Conservation (phyloP, 768 basidiomycete genomes). For the Pleurotus djamor region DNA sequence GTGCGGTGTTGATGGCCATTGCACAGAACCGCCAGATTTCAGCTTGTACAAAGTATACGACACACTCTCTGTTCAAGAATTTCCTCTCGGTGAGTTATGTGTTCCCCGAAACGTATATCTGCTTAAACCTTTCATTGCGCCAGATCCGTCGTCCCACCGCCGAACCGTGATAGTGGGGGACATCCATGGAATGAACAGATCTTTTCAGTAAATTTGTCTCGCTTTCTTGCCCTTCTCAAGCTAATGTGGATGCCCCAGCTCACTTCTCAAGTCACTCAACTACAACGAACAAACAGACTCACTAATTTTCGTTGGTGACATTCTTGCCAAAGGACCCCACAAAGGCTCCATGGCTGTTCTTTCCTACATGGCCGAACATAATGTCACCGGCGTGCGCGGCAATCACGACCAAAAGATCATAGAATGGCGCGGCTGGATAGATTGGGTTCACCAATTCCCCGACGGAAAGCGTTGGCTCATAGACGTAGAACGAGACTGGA, state of each 20-base stretch:
- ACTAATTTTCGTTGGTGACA: constrained; percentile 83
- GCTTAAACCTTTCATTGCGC: not conserved
- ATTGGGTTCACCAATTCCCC: constrained; percentile 61
- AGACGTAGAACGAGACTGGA: constrained; percentile 44
- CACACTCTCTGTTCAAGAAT: constrained; percentile 43
- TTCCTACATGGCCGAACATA: constrained; percentile 57
- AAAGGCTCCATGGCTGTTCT: constrained; percentile 63
- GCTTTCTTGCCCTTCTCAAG: not conserved
- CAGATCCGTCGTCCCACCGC: constrained; percentile 43
- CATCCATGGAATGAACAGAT: constrained; percentile 77
- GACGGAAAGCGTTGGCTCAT: constrained; percentile 57
- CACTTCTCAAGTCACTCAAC: constrained; percentile 57
- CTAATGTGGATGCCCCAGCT: constrained; percentile 29
- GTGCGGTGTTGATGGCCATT: too few relatives aligned
- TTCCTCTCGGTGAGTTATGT: constrained; percentile 49
- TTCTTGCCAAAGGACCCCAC: constrained; percentile 67
- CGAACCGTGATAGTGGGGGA: constrained; percentile 84
- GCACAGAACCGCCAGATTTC: constrained; percentile 47
- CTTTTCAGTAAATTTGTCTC: constrained; percentile 53
- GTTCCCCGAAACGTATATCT: not conserved
- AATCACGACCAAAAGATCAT: constrained; percentile 93
- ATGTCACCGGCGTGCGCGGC: constrained; percentile 81
- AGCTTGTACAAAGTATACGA: constrained; percentile 40
- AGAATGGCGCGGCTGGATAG: constrained; percentile 86
- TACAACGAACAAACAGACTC: constrained; percentile 63